phyloP scores from a whole-genome alignment of 345 rosid genomes.

The Bruguiera gymnorhiza region DNA sequence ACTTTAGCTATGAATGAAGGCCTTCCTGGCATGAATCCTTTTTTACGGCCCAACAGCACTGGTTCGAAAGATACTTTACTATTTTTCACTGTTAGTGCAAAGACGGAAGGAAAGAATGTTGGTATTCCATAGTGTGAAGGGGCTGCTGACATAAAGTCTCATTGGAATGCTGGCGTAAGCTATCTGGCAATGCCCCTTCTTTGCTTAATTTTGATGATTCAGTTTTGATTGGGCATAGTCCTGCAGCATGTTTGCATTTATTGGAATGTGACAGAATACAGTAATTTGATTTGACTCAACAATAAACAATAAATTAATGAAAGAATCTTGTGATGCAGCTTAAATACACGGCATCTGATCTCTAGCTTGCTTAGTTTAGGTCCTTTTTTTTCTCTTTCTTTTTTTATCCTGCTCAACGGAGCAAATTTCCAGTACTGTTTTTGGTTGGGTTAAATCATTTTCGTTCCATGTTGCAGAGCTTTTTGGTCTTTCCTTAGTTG shows the following conservation, averaged over 20 bases:
- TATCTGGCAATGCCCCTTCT: background rate
- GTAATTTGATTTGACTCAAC: no score
- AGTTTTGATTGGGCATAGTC: background rate
- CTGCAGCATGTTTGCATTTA: background rate
- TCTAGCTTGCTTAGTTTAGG: background rate
- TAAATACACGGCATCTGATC: slow-evolving; percentile 4
- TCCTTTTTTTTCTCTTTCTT: background rate
- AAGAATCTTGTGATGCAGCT: background rate
- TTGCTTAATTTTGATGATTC: background rate
- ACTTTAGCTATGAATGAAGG: slow-evolving; percentile 60
- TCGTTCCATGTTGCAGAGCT: slow-evolving; percentile 50
- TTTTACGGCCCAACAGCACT: slow-evolving; percentile 72
- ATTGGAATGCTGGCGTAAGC: slow-evolving; percentile 81
- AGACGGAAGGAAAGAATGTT: slow-evolving; percentile 67
- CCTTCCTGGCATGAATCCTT: slow-evolving; percentile 57
- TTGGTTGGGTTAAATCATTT: slow-evolving; percentile 10
- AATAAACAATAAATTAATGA: no score
- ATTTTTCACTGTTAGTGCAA: slow-evolving; percentile 56
- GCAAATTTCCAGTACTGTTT: background rate
- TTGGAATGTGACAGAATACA: background rate
- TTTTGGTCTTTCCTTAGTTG: slow-evolving; percentile 58
- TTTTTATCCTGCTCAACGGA: background rate
- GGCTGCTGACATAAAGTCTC: slow-evolving; percentile 72
- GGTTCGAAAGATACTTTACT: slow-evolving; percentile 68
- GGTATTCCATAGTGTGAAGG: slow-evolving; percentile 91